A percentile compares a stretch with the other conserved stretches of the same genome.
These are phyloP conservation scores for Lachancea meyersii DNA, from an alignment of 805 yeast species.

Conservation along the genomic window DNA sequence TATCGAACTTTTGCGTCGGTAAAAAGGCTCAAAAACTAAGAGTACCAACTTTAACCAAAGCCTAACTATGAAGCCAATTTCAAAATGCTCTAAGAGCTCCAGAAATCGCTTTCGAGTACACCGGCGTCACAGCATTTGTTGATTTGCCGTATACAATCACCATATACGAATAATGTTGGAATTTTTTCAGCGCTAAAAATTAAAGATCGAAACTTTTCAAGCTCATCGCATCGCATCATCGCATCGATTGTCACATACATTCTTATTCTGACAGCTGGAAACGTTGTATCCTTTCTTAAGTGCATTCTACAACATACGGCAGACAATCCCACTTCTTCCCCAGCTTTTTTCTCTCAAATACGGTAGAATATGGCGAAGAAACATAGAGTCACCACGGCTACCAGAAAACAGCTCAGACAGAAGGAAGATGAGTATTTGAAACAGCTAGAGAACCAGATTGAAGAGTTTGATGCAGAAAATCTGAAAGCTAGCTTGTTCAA, in stretches of 20 bases:
- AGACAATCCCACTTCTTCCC: too few species aligned
- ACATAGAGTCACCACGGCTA: constrained; percentile 28
- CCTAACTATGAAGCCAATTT: too few species aligned
- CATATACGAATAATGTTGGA: not conserved
- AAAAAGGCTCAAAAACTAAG: too few species aligned
- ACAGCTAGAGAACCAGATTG: constrained; percentile 44
- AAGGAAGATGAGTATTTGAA: constrained; percentile 35
- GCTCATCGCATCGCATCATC: constrained; percentile 19
- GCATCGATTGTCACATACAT: not conserved
- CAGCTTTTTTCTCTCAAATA: not conserved
- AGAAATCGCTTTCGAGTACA: not conserved
- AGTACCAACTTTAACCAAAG: too few species aligned
- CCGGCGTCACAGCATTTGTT: not conserved
- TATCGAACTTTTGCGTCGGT: too few species aligned
- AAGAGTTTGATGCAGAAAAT: constrained; percentile 45
- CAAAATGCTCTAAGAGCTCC: too few species aligned
- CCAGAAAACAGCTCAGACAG: constrained; percentile 36
- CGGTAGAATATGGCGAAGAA: constrained; percentile 34
- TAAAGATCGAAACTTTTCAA: constrained; percentile 7
- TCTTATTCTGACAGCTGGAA: not conserved
- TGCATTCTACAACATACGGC: too few species aligned
- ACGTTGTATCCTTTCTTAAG: too few species aligned
- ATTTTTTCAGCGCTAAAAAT: constrained; percentile 1
- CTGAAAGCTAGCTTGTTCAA: constrained; percentile 47
- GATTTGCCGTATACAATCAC: too few species aligned